Conservation (phyloP, 495 filamentous ascomycete genomes). For the Podospora australis region DNA sequence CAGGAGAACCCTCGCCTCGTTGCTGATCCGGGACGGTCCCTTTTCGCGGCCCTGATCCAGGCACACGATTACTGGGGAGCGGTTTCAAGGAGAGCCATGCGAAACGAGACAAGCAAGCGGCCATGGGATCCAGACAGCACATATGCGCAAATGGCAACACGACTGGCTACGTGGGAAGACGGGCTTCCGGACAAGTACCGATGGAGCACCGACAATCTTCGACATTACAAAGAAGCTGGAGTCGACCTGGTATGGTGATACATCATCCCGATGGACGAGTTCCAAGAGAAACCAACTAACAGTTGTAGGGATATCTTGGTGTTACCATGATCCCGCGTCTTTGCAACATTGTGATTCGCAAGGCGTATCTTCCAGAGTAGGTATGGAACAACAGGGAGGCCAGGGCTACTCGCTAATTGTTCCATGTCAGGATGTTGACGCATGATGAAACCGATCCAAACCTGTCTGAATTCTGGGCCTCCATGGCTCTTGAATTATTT, state of each 20-base stretch:
- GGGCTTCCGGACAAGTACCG: constrained; percentile 37
- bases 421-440: constrained; percentile 32
- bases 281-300: background rate
- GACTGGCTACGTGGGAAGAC: constrained; percentile 37
- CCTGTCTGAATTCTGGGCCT: constrained; percentile 30
- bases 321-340: constrained; percentile 44
- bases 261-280: background rate
- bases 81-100: constrained; percentile 38
- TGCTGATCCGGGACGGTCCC: constrained; percentile 31
- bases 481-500: constrained; percentile 43
- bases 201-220: constrained; percentile 38
- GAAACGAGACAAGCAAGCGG: constrained; percentile 28
- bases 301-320: constrained; percentile 39
- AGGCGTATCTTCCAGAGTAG: constrained; percentile 42
- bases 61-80: constrained; percentile 44
- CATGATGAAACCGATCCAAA: constrained; percentile 31
- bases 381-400: constrained; percentile 3
- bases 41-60: constrained; percentile 47
- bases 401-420: background rate
- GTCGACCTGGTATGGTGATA: constrained; percentile 35
- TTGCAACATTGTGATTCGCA: constrained; percentile 45
- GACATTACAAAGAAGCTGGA: constrained; percentile 36
- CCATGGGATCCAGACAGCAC: constrained; percentile 39
- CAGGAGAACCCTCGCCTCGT: constrained; percentile 36
- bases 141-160: constrained; percentile 31